Evolutionary conservation across 2,329 filamentous ascomycete genomes (phyloP).

Genomic region (Calonectria hawksworthii): DNA sequence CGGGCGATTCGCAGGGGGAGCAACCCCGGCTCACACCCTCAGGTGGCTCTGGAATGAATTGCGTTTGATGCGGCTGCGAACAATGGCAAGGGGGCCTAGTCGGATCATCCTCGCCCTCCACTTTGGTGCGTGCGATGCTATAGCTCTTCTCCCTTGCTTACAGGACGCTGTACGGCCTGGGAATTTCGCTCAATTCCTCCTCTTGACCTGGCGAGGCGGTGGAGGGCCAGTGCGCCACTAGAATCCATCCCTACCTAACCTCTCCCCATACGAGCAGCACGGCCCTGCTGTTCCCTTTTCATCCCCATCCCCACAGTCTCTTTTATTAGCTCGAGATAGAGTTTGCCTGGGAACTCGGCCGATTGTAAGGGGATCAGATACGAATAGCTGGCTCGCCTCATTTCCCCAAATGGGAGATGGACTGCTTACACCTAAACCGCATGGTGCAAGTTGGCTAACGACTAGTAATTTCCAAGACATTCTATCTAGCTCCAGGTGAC

Average conservation of each 20-base stretch:
- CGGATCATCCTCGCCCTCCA: conserved; percentile 10
- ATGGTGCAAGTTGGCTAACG: not conserved
- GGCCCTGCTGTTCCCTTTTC: conserved; percentile 4
- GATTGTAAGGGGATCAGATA: not conserved
- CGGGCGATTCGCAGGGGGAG: conserved; percentile 5
- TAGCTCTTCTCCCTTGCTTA: not conserved
- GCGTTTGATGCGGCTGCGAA: conserved; percentile 12
- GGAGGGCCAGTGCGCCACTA: not conserved
- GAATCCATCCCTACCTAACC: not conserved
- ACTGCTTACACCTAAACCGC: not conserved
- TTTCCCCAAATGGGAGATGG: not conserved
- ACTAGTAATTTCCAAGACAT: not conserved
- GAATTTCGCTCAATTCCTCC: not conserved
- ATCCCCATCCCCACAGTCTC: conserved; percentile 5
- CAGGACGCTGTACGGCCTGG: not conserved
- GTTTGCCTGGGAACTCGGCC: conserved; percentile 8
- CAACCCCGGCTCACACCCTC: not conserved
- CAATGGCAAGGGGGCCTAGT: conserved; percentile 12
- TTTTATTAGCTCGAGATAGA: conserved; percentile 8
- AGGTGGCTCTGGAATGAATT: conserved; percentile 17
- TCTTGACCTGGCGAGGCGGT: not conserved
- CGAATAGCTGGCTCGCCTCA: conserved; percentile 8
- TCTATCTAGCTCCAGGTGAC: not conserved
- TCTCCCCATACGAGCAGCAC: conserved; percentile 7
- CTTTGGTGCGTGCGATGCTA: not conserved